A percentile compares a stretch with the other conserved stretches of the same genome.
Evolutionary conservation across 1,284 basidiomycete species (phyloP).

Genomic region (Puccinia novopanici): DNA sequence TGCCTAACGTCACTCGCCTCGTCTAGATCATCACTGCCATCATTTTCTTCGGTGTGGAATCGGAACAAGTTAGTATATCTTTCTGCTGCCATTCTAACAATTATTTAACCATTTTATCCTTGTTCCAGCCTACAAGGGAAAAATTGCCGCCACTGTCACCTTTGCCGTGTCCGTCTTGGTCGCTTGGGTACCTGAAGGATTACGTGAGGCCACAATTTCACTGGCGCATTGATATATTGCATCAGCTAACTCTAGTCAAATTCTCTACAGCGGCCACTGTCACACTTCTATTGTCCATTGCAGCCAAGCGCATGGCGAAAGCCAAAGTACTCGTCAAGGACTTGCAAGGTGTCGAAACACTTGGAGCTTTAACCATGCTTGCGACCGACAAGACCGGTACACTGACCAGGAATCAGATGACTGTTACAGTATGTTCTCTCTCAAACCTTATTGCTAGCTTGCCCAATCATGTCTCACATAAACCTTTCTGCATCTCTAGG

Average conservation of each 20-base stretch:
- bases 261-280: constrained; percentile 65
- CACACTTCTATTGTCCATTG: constrained; percentile 70
- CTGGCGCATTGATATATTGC: constrained; percentile 58
- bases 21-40: constrained; percentile 65
- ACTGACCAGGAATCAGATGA: constrained; percentile 73
- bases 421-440: too few species aligned
- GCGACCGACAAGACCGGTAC: constrained; percentile 77
- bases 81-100: neutral
- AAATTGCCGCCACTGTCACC: constrained; percentile 67
- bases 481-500: constrained; percentile 66
- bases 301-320: constrained; percentile 71
- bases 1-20: neutral
- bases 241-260: constrained; percentile 54
- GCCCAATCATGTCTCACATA: constrained; percentile 65
- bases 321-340: constrained; percentile 73
- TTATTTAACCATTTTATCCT: neutral
- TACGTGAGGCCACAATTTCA: constrained; percentile 24
- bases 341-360: constrained; percentile 71
- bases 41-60: constrained; percentile 70
- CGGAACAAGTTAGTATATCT: constrained; percentile 59
- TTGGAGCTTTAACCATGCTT: constrained; percentile 65
- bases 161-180: constrained; percentile 72
- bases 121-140: constrained; percentile 66
- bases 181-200: constrained; percentile 68
- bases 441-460: too few species aligned